Conservation (phyloP, 2,329 filamentous ascomycete species). For the Sclerotinia subarctica region DNA sequence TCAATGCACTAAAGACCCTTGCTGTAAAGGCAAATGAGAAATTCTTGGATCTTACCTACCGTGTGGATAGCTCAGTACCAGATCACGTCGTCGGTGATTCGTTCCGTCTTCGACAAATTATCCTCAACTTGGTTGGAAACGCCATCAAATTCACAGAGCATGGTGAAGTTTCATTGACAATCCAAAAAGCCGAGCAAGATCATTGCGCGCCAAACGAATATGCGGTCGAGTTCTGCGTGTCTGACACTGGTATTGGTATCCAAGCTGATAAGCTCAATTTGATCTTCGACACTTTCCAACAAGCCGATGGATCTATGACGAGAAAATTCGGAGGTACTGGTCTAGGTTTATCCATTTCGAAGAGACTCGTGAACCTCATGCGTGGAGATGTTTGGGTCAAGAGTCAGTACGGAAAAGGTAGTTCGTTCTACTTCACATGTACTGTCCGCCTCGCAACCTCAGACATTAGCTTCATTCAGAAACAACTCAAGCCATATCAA, state of each 20-base stretch:
- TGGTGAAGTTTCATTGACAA: constrained; percentile 93
- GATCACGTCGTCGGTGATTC: constrained; percentile 96
- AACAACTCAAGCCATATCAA: constrained; percentile 84
- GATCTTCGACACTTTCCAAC: constrained; percentile 98
- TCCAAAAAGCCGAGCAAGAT: constrained; percentile 66
- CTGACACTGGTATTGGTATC: constrained; percentile 95
- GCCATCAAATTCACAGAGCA: constrained; percentile 99
- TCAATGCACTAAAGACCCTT: constrained; percentile 93
- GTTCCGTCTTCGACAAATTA: constrained; percentile 93
- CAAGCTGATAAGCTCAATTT: constrained; percentile 91
- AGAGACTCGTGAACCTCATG: constrained; percentile 93
- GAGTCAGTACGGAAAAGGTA: constrained; percentile 86
- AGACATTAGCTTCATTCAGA: constrained; percentile 73
- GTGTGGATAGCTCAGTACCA: constrained; percentile 88
- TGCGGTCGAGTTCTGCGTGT: constrained; percentile 91
- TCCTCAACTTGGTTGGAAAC: constrained; percentile 94
- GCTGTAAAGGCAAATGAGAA: constrained; percentile 98
- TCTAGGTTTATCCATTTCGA: constrained; percentile 90
- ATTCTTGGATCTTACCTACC: constrained; percentile 86
- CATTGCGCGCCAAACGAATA: constrained; percentile 73
- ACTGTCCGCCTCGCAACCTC: constrained; percentile 80
- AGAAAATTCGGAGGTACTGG: constrained; percentile 94
- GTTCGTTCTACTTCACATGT: constrained; percentile 95
- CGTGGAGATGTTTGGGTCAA: constrained; percentile 95
- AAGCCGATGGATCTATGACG: constrained; percentile 95